Evolutionary conservation across 768 basidiomycete genomes (phyloP).

Genomic region (Naematelia aurantialba): DNA sequence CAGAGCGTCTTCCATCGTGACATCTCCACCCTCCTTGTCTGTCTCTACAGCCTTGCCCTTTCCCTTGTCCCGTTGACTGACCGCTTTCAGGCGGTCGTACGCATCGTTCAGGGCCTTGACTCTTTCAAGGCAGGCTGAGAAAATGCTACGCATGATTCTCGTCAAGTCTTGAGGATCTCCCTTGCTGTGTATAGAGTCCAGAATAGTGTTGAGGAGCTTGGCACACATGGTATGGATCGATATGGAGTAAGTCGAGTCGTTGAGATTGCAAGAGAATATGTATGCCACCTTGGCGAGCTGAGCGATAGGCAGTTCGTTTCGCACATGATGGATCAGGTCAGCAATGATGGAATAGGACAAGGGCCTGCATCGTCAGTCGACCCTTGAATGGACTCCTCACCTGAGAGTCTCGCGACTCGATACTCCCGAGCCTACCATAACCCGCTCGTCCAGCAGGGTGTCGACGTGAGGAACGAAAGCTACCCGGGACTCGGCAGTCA

Average conservation of each 20-base stretch:
- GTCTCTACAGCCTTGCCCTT: conserved; percentile 50
- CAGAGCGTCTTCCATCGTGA: conserved; percentile 26
- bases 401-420: conserved; percentile 80
- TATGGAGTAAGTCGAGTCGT: conserved; percentile 75
- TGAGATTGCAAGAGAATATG: conserved; percentile 80
- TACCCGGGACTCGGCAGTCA: conserved; percentile 70
- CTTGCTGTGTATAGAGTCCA: conserved; percentile 75
- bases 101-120: conserved; percentile 67
- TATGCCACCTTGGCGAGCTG: conserved; percentile 76
- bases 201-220: conserved; percentile 85
- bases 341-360: conserved; percentile 82
- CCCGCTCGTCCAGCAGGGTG: conserved; percentile 82
- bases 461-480: conserved; percentile 78
- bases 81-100: conserved; percentile 41
- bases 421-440: conserved; percentile 78
- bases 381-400: conserved; percentile 51
- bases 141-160: conserved; percentile 66
- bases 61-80: conserved; percentile 41
- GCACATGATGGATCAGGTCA: conserved; percentile 88
- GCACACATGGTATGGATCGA: conserved; percentile 84
- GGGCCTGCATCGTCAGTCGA: conserved; percentile 55
- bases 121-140: conserved; percentile 79
- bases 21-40: conserved; percentile 18
- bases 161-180: conserved; percentile 67
- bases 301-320: conserved; percentile 68